phyloP scores from a whole-genome alignment of 164 flowering plant species.

The Stephania yunnanensis region DNA sequence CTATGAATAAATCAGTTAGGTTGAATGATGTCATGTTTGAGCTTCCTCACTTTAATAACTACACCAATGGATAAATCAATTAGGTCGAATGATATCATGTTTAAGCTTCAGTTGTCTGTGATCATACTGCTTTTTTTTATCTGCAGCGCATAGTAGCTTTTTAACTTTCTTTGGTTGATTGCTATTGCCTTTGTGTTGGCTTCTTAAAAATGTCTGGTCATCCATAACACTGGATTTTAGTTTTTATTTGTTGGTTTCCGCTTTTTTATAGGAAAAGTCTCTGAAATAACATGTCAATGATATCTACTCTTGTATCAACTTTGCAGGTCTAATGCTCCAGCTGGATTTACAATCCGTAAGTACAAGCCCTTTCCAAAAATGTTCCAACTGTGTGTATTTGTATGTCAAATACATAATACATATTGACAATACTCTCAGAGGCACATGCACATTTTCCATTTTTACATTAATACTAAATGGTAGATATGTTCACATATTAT shows the following conservation, averaged over 20 bases:
- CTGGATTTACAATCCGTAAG: constrained; percentile 18
- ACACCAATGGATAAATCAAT: too few species aligned
- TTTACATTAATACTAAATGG: not conserved
- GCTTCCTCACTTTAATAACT: too few species aligned
- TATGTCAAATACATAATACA: too few species aligned
- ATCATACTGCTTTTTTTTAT: not conserved
- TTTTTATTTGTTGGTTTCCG: not conserved
- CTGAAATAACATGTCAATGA: not conserved
- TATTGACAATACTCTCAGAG: too few species aligned
- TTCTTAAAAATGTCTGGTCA: not conserved
- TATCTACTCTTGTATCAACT: not conserved
- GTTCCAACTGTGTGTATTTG: too few species aligned
- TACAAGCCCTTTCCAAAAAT: not conserved
- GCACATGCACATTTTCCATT: too few species aligned
- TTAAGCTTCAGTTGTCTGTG: too few species aligned
- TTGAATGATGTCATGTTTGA: too few species aligned
- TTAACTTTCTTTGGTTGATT: not conserved
- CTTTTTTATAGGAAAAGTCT: not conserved
- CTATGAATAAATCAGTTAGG: too few species aligned
- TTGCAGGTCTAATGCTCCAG: constrained; percentile 16
- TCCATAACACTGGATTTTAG: not conserved
- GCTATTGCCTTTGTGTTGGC: not conserved
- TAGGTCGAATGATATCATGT: too few species aligned
- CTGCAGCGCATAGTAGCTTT: not conserved
- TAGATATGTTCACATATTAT: not conserved